A percentile compares a stretch with the other conserved stretches of the same genome.
These are phyloP conservation scores for Vigna radiata DNA, from an alignment of 306 rosid species.

Conservation along the genomic window DNA sequence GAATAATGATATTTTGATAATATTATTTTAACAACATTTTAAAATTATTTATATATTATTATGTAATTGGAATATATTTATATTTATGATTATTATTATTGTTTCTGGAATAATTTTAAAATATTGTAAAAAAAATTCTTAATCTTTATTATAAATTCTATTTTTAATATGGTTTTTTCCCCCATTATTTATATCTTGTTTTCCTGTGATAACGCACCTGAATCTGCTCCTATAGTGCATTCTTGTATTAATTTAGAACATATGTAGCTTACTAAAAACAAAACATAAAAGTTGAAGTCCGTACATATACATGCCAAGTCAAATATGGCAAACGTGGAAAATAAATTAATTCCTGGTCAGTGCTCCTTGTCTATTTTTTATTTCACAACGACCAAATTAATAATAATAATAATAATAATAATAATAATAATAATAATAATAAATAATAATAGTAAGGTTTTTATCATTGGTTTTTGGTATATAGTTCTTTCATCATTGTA, in stretches of 20 bases:
- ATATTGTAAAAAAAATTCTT: too few species aligned
- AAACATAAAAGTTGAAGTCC: background rate
- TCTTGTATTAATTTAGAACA: background rate
- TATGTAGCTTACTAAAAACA: background rate
- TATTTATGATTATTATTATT: too few species aligned
- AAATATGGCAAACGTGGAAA: slow-evolving; percentile 13
- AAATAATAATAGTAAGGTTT: background rate
- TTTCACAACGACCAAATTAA: background rate
- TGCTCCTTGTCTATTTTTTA: background rate
- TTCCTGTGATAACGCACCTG: background rate
- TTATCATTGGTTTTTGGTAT: background rate
- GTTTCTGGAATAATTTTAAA: too few species aligned
- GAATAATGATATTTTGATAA: too few species aligned
- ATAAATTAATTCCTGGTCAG: background rate
- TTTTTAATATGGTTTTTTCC: background rate
- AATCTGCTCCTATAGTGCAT: too few species aligned
- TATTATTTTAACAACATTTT: too few species aligned
- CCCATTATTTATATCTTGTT: background rate
- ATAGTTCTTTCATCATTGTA: background rate
- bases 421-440: background rate
- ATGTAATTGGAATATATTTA: too few species aligned
- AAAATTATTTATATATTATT: too few species aligned
- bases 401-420: background rate
- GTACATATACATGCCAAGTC: background rate
- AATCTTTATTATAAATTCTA: too few species aligned